Evolutionary conservation across 208 protist species (phyloP).

Genomic region (Trichomonas tenax): DNA sequence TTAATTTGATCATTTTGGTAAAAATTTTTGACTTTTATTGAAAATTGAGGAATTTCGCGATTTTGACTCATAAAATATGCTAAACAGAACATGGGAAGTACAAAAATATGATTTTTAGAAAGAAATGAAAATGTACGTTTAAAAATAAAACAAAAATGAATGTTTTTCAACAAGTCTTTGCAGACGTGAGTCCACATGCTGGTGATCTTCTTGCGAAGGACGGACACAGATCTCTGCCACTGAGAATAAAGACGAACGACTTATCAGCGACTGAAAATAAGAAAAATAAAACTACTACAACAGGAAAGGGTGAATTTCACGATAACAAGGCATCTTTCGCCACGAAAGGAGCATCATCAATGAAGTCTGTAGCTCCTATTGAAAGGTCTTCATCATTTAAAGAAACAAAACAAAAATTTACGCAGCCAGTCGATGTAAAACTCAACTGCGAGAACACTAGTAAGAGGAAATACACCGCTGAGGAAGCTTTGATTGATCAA

Average conservation of each 20-base stretch:
- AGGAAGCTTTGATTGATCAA: not conserved
- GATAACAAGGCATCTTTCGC: not conserved
- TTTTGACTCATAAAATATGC: no score
- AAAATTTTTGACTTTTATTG: no score
- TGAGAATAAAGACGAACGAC: not conserved
- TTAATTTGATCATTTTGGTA: no score
- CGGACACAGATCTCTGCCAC: not conserved
- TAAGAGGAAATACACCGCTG: not conserved
- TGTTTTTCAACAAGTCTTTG: not conserved
- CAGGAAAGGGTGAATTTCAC: not conserved
- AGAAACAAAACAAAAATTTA: not conserved
- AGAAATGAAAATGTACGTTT: not conserved
- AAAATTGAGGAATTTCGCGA: no score
- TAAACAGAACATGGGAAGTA: no score
- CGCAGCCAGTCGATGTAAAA: not conserved
- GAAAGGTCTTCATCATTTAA: not conserved
- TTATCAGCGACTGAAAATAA: not conserved
- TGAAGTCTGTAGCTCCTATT: not conserved
- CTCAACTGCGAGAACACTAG: not conserved
- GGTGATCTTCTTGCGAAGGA: not conserved
- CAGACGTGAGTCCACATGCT: not conserved
- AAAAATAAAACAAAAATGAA: not conserved
- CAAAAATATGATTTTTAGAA: no score
- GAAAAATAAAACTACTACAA: not conserved
- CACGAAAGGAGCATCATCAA: not conserved